Evolutionary conservation across 768 basidiomycete genomes (phyloP).

Genomic region (Psilocybe subaeruginosa): DNA sequence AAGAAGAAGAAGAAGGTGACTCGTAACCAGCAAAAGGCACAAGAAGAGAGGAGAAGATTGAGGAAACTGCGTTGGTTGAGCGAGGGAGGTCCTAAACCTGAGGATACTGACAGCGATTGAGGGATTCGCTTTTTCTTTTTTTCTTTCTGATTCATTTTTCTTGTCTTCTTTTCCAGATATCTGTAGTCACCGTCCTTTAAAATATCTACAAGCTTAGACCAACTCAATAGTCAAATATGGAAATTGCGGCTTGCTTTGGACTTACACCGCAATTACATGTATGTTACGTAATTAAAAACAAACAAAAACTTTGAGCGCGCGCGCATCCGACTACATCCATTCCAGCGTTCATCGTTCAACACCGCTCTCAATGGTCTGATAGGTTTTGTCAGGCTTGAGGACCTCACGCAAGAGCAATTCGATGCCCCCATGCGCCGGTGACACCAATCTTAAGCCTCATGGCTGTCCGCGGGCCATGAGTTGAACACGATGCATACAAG

Average conservation of each 20-base stretch:
- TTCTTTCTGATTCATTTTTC: background rate
- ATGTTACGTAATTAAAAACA: no score
- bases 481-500: background rate
- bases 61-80: slow-evolving; percentile 85
- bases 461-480: background rate
- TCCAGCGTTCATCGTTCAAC: background rate
- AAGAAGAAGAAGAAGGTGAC: slow-evolving; percentile 92
- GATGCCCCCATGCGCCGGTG: background rate
- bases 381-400: background rate
- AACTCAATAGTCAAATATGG: background rate
- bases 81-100: slow-evolving; percentile 80
- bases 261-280: no score
- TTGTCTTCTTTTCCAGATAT: background rate
- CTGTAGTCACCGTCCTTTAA: background rate
- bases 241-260: background rate
- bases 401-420: background rate
- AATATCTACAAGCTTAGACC: background rate
- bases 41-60: slow-evolving; percentile 81
- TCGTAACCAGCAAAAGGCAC: slow-evolving; percentile 87
- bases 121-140: background rate
- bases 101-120: slow-evolving; percentile 76
- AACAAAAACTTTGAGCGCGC: no score
- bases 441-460: background rate
- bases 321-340: no score
- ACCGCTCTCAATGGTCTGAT: background rate